These are phyloP conservation scores for Brassica hybrid DNA, from an alignment of 441 rosid species.

Conservation along the genomic window DNA sequence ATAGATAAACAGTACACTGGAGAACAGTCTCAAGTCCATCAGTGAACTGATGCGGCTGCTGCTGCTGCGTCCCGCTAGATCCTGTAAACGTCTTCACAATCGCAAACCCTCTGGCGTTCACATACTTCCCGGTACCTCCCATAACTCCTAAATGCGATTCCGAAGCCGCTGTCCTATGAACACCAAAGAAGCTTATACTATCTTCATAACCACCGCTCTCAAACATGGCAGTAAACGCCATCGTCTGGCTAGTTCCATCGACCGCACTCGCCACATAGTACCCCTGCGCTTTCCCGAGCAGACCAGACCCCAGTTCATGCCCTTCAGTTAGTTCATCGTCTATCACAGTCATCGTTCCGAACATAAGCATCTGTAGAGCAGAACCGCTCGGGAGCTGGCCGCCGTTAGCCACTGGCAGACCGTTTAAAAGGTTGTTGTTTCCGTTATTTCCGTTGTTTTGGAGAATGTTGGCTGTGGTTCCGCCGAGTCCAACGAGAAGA, in stretches of 20 bases:
- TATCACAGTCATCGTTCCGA: slow-evolving; percentile 71
- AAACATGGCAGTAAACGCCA: no score
- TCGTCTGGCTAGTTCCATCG: no score
- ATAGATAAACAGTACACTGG: slow-evolving; percentile 54
- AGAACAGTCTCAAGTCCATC: slow-evolving; percentile 71
- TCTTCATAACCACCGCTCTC: no score
- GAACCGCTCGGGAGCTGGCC: slow-evolving; percentile 58
- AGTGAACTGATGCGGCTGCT: slow-evolving; percentile 45
- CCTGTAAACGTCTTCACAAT: slow-evolving; percentile 59
- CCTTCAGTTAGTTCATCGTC: slow-evolving; percentile 71
- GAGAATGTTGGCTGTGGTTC: no score
- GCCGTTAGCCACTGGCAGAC: slow-evolving; percentile 45
- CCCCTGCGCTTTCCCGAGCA: slow-evolving; percentile 72
- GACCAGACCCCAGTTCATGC: slow-evolving; percentile 62
- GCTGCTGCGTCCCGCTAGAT: slow-evolving; percentile 45
- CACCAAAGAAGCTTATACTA: no score
- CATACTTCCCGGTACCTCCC: slow-evolving; percentile 80
- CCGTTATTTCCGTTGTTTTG: no score
- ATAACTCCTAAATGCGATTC: slow-evolving; percentile 70
- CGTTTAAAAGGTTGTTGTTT: no score
- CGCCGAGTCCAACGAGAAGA: no score
- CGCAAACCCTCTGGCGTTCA: slow-evolving; percentile 68
- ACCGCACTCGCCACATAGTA: slow-evolving; percentile 62
- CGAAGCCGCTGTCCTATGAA: slow-evolving; percentile 57
- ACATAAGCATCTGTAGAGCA: slow-evolving; percentile 64